These are phyloP conservation scores for Xylaria cubensis DNA, from an alignment of 495 filamentous ascomycete genomes.

Conservation along the genomic window DNA sequence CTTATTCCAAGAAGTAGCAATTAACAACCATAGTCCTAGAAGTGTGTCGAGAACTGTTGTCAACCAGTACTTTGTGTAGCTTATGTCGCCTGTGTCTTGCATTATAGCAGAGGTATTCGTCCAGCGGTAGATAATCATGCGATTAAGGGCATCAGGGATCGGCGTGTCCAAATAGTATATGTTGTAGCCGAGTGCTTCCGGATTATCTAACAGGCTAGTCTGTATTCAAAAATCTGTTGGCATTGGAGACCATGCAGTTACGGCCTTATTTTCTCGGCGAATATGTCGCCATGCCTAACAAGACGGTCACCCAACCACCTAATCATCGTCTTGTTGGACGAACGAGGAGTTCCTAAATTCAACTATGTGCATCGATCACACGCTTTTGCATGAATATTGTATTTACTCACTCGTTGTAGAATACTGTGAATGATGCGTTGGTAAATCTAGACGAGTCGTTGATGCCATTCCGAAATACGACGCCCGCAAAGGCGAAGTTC, in stretches of 20 bases:
- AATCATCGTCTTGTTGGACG: slow-evolving; percentile 58
- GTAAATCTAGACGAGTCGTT: slow-evolving; percentile 48
- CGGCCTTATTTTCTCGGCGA: slow-evolving; percentile 33
- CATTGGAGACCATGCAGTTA: slow-evolving; percentile 55
- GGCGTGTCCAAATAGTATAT: slow-evolving; percentile 54
- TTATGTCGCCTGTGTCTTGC: slow-evolving; percentile 50
- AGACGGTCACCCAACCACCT: slow-evolving; percentile 50
- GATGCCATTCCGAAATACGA: slow-evolving; percentile 43
- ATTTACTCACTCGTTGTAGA: slow-evolving; percentile 49
- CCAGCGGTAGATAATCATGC: slow-evolving; percentile 57
- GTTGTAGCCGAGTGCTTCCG: slow-evolving; percentile 54
- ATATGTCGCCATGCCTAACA: slow-evolving; percentile 31
- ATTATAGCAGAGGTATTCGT: slow-evolving; percentile 62
- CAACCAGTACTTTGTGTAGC: neutral
- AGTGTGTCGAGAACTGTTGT: slow-evolving; percentile 2
- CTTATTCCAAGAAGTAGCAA: neutral
- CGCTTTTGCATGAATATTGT: slow-evolving; percentile 51
- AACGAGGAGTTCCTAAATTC: slow-evolving; percentile 59
- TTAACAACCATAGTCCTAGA: neutral
- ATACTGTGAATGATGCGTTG: slow-evolving; percentile 45
- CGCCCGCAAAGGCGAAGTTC: slow-evolving; percentile 63
- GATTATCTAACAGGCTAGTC: slow-evolving; percentile 54
- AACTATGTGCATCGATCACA: slow-evolving; percentile 45
- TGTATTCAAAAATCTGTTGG: slow-evolving; percentile 50
- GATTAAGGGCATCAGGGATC: slow-evolving; percentile 54